Conservation (phyloP, 345 rosid genomes). For the Rhodamnia rubescens region DNA sequence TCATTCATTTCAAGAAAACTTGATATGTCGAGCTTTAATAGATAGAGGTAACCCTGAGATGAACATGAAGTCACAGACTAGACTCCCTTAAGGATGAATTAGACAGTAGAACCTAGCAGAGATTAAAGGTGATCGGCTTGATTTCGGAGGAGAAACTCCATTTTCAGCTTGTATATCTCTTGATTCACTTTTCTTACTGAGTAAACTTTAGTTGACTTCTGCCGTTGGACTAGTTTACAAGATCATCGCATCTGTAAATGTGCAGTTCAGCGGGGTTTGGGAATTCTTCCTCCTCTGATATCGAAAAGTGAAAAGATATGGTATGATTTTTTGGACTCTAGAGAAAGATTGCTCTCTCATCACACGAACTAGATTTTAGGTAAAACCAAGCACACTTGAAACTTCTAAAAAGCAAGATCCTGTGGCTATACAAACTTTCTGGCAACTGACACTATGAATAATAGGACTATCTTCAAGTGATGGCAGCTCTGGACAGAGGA, state of each 20-base stretch:
- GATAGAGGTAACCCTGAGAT: background rate
- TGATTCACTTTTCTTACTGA: background rate
- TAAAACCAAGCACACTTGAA: background rate
- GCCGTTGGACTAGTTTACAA: background rate
- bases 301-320: background rate
- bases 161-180: background rate
- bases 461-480: background rate
- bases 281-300: background rate
- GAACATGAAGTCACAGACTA: background rate
- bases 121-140: background rate
- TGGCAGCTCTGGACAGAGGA: background rate
- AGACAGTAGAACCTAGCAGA: background rate
- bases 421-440: background rate
- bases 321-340: background rate
- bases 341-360: background rate
- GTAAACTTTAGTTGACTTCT: background rate
- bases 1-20: background rate
- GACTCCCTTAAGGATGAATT: background rate
- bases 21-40: background rate
- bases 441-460: background rate
- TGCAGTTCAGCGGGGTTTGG: background rate
- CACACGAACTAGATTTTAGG: background rate
- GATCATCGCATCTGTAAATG: background rate
- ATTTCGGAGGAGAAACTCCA: background rate
- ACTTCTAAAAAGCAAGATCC: background rate